Base-by-base conservation (phyloP, 768 basidiomycete genomes). In the Panaeolus papilionaceus region DNA sequence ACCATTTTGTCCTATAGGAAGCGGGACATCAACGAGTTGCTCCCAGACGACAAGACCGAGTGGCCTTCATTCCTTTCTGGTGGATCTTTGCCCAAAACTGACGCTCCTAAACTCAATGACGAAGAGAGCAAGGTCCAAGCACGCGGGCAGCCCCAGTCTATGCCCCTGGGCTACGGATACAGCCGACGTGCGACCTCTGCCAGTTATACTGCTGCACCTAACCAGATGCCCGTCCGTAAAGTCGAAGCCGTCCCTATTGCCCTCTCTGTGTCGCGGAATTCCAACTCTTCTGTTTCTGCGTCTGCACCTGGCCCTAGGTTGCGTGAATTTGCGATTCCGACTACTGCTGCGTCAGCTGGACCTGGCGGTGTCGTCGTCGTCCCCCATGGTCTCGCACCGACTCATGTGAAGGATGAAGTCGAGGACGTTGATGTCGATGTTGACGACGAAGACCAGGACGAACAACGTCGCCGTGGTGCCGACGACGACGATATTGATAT, bases 41-140 rank as follows among this genome's bases (percentile, higher is more conserved):
- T 99, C 2, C 98, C 97, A 0, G 95, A 96, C 66, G 97, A 98
- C 76, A 92, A 96, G 69, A 93, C 92, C 1, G 86, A 96, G 58
- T 98, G 97, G 94, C 94, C 95, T 0, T 89, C 88, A 39, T 94
- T 90, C 78, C 82, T 94, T 38, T 91, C 90, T 1, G 90, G 90
- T 8, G 92, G 92, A 1, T 78, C 84, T 14, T 79, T 93, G 11
- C 91, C 90, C 26, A 85, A 82, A 47, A 87, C 85, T 12, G 79
- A 82, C 16, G 69, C 71, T 16, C n/a, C 54, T 10, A 58, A 37
- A n/a, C 54, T 23, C 54, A 58, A 16, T 20, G 65, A 51, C 23
- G 63, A 42, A 23, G 38, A 58, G 64, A 49, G 45, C 63, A 38
- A 64, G 63, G 18, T 67, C 62, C 40, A 67, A 67, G 62, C 62